These are phyloP conservation scores for Strobilomyces dryophilus DNA, from an alignment of 768 basidiomycete species.

Conservation along the genomic window DNA sequence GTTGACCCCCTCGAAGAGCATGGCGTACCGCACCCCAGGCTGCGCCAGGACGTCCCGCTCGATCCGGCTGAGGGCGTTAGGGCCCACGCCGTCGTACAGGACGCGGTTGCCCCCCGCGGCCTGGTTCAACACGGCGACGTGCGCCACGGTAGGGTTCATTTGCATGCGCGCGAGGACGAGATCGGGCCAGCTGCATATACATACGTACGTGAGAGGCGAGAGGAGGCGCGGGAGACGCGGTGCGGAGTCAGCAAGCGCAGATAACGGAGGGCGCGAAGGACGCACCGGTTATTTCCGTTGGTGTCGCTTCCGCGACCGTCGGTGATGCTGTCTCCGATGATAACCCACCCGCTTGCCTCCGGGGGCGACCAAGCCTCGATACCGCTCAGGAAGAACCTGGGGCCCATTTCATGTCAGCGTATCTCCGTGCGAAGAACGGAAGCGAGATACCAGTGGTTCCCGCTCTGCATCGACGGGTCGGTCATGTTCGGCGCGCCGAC, in stretches of 20 bases:
- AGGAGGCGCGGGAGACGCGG: not conserved
- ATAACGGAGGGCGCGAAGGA: not conserved
- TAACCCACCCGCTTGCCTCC: not conserved
- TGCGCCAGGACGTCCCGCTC: too few species aligned
- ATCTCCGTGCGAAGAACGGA: not conserved
- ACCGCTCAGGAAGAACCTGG: constrained; percentile 3
- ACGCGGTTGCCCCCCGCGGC: not conserved
- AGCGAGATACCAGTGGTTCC: not conserved
- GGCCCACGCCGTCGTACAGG: too few species aligned
- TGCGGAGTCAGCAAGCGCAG: not conserved
- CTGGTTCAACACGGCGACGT: constrained; percentile 2
- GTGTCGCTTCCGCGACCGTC: constrained; percentile 2
- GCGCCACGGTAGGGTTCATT: not conserved
- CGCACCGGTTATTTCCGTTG: constrained; percentile 1
- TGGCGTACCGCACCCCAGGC: too few species aligned
- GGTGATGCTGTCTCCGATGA: constrained; percentile 5
- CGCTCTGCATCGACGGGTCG: not conserved
- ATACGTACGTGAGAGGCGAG: too few species aligned
- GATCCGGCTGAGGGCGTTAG: too few species aligned
- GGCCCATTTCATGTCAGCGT: constrained; percentile 6
- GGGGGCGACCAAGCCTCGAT: constrained; percentile 4
- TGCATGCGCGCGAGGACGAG: constrained; percentile 6
- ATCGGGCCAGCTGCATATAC: not conserved
- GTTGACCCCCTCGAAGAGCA: too few species aligned
- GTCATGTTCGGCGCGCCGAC: constrained; percentile 14